Conservation (phyloP, 1,284 basidiomycete species). For the Schizopora paradoxa region DNA sequence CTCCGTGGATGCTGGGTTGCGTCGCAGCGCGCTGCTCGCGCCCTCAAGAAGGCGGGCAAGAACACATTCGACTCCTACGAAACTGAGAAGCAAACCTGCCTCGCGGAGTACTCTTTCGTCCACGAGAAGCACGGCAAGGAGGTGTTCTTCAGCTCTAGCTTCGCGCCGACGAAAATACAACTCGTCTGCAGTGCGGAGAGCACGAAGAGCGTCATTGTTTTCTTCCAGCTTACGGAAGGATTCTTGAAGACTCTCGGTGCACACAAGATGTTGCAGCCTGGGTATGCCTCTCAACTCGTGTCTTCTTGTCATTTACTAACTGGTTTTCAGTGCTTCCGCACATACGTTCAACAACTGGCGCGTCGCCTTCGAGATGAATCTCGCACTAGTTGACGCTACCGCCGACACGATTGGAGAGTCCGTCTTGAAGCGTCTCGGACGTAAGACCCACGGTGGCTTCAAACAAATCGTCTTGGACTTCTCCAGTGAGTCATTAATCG, state of each 20-base stretch:
- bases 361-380: constrained; percentile 31
- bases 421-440: constrained; percentile 22
- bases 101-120: constrained; percentile 11
- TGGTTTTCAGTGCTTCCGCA: neutral
- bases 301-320: neutral
- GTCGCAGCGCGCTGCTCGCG: constrained; percentile 4
- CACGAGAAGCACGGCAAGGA: constrained; percentile 5
- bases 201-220: constrained; percentile 14
- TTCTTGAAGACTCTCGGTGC: constrained; percentile 10
- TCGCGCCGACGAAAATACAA: constrained; percentile 10
- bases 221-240: constrained; percentile 12
- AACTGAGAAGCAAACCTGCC: constrained; percentile 6
- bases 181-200: constrained; percentile 9
- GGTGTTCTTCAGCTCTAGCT: constrained; percentile 10
- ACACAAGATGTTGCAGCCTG: constrained; percentile 11
- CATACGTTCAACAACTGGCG: constrained; percentile 25
- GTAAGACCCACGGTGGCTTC: constrained; percentile 19
- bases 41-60: neutral
- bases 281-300: constrained; percentile 5
- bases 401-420: constrained; percentile 8
- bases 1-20: constrained; percentile 23
- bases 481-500: constrained; percentile 21
- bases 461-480: constrained; percentile 31
- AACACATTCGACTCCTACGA: neutral
- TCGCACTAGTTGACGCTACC: constrained; percentile 24